Percentiles rank a stretch among this genome's conserved stretches.
These are phyloP conservation scores for Prunus yedoensis DNA, from an alignment of 331 rosid genomes.

Conservation along the genomic window DNA sequence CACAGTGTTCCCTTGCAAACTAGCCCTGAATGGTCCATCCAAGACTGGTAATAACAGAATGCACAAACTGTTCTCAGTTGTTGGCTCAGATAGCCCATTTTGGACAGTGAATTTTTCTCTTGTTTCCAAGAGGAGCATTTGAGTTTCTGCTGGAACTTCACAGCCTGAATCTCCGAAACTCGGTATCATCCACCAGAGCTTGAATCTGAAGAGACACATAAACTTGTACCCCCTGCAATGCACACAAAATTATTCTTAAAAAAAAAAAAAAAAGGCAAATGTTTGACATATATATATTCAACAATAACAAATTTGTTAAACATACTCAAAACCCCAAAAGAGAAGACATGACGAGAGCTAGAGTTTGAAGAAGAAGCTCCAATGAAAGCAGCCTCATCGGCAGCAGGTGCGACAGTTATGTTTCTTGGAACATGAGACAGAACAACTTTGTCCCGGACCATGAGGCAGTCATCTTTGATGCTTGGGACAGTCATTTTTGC, in stretches of 20 bases:
- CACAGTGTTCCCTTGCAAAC: conserved; percentile 57
- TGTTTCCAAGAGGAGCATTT: conserved; percentile 63
- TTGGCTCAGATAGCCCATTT: conserved; percentile 33
- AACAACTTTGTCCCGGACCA: conserved; percentile 41
- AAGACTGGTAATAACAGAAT: conserved; percentile 65
- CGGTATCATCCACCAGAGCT: conserved; percentile 84
- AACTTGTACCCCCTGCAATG: conserved; percentile 51
- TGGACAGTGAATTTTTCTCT: conserved; percentile 35
- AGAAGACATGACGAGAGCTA: conserved; percentile 55
- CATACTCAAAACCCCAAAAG: conserved; percentile 42
- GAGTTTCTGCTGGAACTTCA: conserved; percentile 72
- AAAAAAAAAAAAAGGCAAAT: not conserved
- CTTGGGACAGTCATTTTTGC: conserved; percentile 53
- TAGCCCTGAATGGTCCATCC: conserved; percentile 65
- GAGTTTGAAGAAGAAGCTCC: conserved; percentile 46
- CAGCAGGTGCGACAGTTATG: conserved; percentile 39
- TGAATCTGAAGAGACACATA: conserved; percentile 54
- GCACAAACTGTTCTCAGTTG: conserved; percentile 31
- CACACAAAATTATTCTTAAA: not conserved
- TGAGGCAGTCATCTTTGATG: conserved; percentile 41
- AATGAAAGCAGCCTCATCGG: conserved; percentile 44
- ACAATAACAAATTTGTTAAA: not conserved
- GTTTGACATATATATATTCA: not conserved
- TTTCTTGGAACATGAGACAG: conserved; percentile 52
- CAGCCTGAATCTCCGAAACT: conserved; percentile 46